Percentiles rank a stretch among this genome's conserved stretches.
Evolutionary conservation across 257 asterid species (phyloP).

Genomic region (Eustoma russellianum): DNA sequence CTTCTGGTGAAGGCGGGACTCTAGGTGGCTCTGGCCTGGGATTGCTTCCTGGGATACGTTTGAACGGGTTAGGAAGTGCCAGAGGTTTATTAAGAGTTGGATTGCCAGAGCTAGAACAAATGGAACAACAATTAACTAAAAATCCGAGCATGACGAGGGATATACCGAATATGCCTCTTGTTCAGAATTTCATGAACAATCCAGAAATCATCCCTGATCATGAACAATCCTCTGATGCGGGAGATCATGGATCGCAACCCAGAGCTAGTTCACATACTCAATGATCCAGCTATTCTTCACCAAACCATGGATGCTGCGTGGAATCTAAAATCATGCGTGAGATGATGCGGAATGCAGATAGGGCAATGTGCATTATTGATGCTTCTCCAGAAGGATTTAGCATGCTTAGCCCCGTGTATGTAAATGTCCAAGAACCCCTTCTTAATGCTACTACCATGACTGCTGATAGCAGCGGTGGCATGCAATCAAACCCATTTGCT

Average conservation of each 20-base stretch:
- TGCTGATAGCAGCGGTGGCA: constrained; percentile 27
- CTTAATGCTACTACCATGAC: constrained; percentile 41
- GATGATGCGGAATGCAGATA: constrained; percentile 54
- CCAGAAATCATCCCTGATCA: constrained; percentile 42
- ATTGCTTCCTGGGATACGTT: constrained; percentile 32
- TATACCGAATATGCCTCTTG: constrained; percentile 34
- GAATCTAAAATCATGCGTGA: constrained; percentile 53
- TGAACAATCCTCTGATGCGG: constrained; percentile 54
- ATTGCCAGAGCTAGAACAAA: constrained; percentile 38
- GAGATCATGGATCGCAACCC: constrained; percentile 48
- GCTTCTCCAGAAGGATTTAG: constrained; percentile 53
- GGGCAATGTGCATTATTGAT: constrained; percentile 50
- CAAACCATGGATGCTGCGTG: constrained; percentile 54
- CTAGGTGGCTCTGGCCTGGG: constrained; percentile 26
- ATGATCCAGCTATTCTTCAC: constrained; percentile 46
- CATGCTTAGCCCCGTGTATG: constrained; percentile 53
- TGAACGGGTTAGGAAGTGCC: constrained; percentile 31
- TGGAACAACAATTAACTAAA: constrained; percentile 39
- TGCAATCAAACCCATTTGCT: constrained; percentile 37
- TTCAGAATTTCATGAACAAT: constrained; percentile 42
- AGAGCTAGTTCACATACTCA: constrained; percentile 35
- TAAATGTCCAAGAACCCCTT: constrained; percentile 47
- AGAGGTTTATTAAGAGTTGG: constrained; percentile 36
- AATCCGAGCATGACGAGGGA: constrained; percentile 47
- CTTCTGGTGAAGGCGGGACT: constrained; percentile 26